Conservation (phyloP, 2,329 filamentous ascomycete genomes). For the Plectosphaerella sp. region DNA sequence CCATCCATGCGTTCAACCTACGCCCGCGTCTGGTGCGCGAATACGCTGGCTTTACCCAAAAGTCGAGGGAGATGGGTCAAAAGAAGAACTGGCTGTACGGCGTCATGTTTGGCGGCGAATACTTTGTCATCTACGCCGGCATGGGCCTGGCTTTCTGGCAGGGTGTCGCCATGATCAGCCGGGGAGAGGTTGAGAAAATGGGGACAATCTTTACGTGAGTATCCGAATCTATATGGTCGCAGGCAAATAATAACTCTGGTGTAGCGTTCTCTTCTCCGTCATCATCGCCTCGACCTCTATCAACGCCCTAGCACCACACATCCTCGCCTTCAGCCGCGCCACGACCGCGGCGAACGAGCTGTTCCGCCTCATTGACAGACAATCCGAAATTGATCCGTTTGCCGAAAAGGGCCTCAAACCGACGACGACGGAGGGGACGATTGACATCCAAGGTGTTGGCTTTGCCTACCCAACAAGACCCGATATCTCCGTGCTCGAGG, state of each 20-base stretch:
- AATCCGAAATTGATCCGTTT: slow-evolving; percentile 18
- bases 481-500: slow-evolving; percentile 59
- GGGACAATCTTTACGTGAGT: slow-evolving; percentile 11
- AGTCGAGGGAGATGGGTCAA: slow-evolving; percentile 22
- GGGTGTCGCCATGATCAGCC: slow-evolving; percentile 30
- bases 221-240: slow-evolving; percentile 17
- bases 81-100: slow-evolving; percentile 20
- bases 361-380: slow-evolving; percentile 18
- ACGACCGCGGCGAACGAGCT: slow-evolving; percentile 16
- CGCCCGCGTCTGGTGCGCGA: slow-evolving; percentile 5
- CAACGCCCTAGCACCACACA: slow-evolving; percentile 12
- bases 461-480: slow-evolving; percentile 67
- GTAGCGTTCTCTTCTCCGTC: slow-evolving; percentile 18
- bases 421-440: slow-evolving; percentile 14
- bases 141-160: slow-evolving; percentile 15
- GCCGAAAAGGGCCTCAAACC: slow-evolving; percentile 10
- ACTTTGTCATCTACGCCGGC: slow-evolving; percentile 30
- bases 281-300: slow-evolving; percentile 15
- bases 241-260: not conserved
- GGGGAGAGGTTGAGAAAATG: slow-evolving; percentile 4
- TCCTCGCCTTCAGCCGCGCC: slow-evolving; percentile 15
- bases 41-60: slow-evolving; percentile 1
- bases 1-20: slow-evolving; percentile 9
- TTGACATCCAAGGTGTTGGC: slow-evolving; percentile 58
- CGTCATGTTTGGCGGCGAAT: slow-evolving; percentile 27